Percentiles rank a stretch among this genome's conserved stretches.
phyloP scores from a whole-genome alignment of 2,329 filamentous ascomycete species.

The Orbilia blumenaviensis region DNA sequence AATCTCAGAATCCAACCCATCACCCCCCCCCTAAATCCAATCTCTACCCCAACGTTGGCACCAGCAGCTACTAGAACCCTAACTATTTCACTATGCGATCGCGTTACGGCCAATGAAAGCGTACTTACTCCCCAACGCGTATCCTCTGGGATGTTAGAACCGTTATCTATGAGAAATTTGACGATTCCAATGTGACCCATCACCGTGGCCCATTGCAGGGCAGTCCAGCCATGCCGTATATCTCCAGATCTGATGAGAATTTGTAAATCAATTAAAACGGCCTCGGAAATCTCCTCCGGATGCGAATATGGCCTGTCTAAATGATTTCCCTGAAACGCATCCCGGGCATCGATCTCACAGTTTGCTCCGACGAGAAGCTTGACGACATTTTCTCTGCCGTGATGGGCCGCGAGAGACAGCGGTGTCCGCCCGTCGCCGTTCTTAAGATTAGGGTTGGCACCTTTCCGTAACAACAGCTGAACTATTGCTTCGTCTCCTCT shows the following conservation, averaged over 20 bases:
- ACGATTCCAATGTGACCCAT: background rate
- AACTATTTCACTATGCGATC: background rate
- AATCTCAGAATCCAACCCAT: too few relatives aligned
- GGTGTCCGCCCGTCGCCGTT: conserved; percentile 38
- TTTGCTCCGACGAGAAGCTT: background rate
- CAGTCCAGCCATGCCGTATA: background rate
- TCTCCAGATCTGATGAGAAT: background rate
- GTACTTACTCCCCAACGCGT: background rate
- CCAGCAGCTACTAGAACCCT: background rate
- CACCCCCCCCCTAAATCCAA: too few relatives aligned
- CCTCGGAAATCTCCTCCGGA: background rate
- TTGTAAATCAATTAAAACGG: background rate
- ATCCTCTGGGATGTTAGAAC: background rate
- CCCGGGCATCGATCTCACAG: background rate
- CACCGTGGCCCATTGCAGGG: background rate
- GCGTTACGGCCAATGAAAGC: background rate
- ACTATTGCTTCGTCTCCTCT: conserved; percentile 40
- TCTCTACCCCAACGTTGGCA: background rate
- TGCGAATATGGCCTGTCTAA: background rate
- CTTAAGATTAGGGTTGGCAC: conserved; percentile 33
- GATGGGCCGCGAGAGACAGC: conserved; percentile 37
- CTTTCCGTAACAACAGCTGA: conserved; percentile 32
- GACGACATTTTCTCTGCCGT: conserved; percentile 37
- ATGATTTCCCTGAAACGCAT: background rate
- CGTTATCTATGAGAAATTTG: background rate